Percentiles rank a stretch among this genome's conserved stretches.
phyloP scores from a whole-genome alignment of 768 basidiomycete species.

The Phaeotremella fagi region DNA sequence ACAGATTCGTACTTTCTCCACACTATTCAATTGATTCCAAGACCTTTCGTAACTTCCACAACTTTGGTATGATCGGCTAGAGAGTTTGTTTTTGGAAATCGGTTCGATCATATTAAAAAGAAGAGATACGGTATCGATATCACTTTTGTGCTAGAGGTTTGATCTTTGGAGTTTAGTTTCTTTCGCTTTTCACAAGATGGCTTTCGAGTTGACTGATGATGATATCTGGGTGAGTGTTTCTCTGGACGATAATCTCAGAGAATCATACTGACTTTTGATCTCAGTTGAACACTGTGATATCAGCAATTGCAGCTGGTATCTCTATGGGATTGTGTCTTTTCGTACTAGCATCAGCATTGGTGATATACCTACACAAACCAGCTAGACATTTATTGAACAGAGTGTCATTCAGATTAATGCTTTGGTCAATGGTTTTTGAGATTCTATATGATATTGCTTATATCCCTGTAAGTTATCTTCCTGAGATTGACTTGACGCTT shows the following conservation, averaged over 20 bases:
- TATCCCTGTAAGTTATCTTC: background rate
- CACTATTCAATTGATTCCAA: no score
- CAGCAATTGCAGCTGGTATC: background rate
- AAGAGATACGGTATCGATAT: no score
- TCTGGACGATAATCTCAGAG: background rate
- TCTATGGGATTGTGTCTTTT: background rate
- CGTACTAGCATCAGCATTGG: background rate
- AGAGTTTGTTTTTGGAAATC: no score
- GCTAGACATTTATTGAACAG: slow-evolving; percentile 1
- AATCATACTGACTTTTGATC: background rate
- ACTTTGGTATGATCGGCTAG: no score
- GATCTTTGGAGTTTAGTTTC: no score
- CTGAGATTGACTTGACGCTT: background rate
- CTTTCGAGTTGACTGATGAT: background rate
- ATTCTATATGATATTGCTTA: background rate
- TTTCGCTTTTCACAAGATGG: no score
- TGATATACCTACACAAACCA: background rate
- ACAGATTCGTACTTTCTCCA: no score
- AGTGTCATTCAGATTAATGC: slow-evolving; percentile 6
- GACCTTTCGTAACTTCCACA: no score
- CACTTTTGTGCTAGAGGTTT: no score
- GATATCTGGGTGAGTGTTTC: background rate
- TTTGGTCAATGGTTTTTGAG: slow-evolving; percentile 8
- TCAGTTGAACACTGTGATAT: background rate
- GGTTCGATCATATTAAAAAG: no score